Base-by-base conservation (phyloP, 2,329 filamentous ascomycete genomes). In the Fusarium tricinctum region DNA sequence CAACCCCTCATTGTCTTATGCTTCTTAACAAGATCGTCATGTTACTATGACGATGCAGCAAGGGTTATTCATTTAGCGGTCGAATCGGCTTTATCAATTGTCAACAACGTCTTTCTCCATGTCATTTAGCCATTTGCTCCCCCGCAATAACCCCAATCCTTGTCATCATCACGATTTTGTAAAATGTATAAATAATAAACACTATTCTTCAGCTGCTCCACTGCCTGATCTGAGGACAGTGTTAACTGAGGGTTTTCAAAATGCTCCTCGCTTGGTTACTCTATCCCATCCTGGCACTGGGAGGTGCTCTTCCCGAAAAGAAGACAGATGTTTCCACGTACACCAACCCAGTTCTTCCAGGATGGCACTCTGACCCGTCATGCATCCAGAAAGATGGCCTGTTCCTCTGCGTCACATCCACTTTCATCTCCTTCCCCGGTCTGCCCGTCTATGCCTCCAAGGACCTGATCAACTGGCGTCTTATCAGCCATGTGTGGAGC, bases 371-470 rank as follows among this genome's bases (percentile, higher is more conserved):
- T 0, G 83, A 86, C 68, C 84, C 84, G 0, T 81, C 78, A 7
- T 83, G 82, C 46, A 77, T 80, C n/a, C 78, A 79, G 48, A 73
- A 83, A 20, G 72, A 82, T 33, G 78, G 80, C n/a, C 83, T 80
- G 7, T 86, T 85, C 69, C 85, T 84, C 73, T 85, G 83, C 64
- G 82, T 80, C 4, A 83, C 82, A 0, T 86, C 84, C 0, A 85
- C 82, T 2, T 88, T 87, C 67, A 81, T 83, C 53, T 77, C 80
- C 1, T 87, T 86, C 66, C 85, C 85, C 0, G 85, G 84, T 1
- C 75, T 86, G 7, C 84, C 85, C 0, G 80, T 88, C 20, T 82
- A 86, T 68, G 83, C 83, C 3, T 85, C 81, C n/a, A 81, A 79
- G 53, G 84, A 87, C 68, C 72, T 88, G 19, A 66, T 78, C 17